Evolutionary conservation across 2,329 filamentous ascomycete genomes (phyloP).

Genomic region (Stagonosporopsis vannaccii): DNA sequence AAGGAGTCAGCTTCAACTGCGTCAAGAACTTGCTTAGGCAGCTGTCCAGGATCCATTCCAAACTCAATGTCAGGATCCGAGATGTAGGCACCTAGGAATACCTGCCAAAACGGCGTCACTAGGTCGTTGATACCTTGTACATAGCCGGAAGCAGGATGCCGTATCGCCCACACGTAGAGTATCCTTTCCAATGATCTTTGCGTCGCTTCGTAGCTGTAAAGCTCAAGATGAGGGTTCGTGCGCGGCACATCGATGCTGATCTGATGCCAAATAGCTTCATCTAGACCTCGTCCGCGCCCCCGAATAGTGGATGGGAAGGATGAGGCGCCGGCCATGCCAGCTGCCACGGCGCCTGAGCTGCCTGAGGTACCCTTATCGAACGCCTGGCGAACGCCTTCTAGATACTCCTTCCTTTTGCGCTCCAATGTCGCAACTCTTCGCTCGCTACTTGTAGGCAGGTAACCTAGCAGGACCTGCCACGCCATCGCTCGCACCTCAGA

Average conservation of each 20-base stretch:
- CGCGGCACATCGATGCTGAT: conserved; percentile 98
- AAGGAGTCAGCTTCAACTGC: conserved; percentile 98
- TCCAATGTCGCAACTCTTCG: conserved; percentile 88
- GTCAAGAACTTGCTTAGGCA: conserved; percentile 89
- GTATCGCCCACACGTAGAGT: conserved; percentile 95
- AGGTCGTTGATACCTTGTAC: conserved; percentile 99
- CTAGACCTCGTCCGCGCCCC: conserved; percentile 75
- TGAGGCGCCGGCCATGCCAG: conserved; percentile 56
- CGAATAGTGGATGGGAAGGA: conserved; percentile 58
- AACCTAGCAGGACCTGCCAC: conserved; percentile 96
- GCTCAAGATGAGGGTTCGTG: conserved; percentile 92
- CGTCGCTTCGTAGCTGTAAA: conserved; percentile 96
- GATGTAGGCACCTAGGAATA: conserved; percentile 93
- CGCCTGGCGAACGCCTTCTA: conserved; percentile 82
- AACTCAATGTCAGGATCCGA: conserved; percentile 91
- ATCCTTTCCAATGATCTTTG: conserved; percentile 94
- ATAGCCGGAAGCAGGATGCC: conserved; percentile 96
- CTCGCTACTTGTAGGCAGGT: conserved; percentile 96
- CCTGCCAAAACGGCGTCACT: conserved; percentile 97
- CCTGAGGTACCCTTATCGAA: conserved; percentile 63
- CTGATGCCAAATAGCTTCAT: conserved; percentile 99
- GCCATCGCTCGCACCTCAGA: conserved; percentile 97
- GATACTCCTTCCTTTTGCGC: conserved; percentile 93
- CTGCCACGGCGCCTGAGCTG: conserved; percentile 24
- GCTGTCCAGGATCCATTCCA: conserved; percentile 95